Percentiles rank a stretch among this genome's conserved stretches.
These are phyloP conservation scores for Iris macrosiphon DNA, from an alignment of 106 monocot genomes.

Conservation along the genomic window DNA sequence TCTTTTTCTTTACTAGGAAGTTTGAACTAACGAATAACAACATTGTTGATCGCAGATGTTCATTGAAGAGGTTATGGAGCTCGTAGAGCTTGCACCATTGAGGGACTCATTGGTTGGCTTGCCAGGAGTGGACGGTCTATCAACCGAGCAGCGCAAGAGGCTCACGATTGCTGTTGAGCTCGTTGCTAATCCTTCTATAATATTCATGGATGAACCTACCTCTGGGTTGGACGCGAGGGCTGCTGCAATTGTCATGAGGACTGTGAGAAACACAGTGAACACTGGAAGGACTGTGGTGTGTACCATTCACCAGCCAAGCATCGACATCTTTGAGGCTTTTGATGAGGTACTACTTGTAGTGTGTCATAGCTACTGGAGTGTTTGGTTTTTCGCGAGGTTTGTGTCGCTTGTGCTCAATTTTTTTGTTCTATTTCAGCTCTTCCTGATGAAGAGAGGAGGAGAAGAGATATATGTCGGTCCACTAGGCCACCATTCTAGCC, in stretches of 20 bases:
- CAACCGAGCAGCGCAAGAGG: constrained; percentile 26
- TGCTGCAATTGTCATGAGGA: constrained; percentile 34
- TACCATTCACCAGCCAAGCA: constrained; percentile 38
- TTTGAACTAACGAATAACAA: too few species aligned
- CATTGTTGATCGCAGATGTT: constrained; percentile 14
- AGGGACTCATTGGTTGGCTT: constrained; percentile 24
- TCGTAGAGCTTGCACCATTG: constrained; percentile 23
- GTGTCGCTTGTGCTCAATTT: neutral
- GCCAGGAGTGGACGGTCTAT: constrained; percentile 22
- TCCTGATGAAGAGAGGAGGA: constrained; percentile 16
- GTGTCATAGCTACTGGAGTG: too few species aligned
- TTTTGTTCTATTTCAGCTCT: constrained; percentile 7
- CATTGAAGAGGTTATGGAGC: constrained; percentile 23
- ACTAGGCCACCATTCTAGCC: constrained; percentile 10
- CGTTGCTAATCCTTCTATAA: constrained; percentile 35
- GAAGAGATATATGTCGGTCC: constrained; percentile 27
- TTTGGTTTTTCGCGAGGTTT: neutral
- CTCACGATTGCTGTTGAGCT: constrained; percentile 36
- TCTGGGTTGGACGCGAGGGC: constrained; percentile 28
- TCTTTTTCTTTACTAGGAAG: too few species aligned
- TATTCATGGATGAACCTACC: constrained; percentile 41
- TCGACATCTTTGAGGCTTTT: constrained; percentile 34
- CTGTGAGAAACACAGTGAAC: constrained; percentile 27
- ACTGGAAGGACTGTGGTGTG: constrained; percentile 32
- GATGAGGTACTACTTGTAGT: constrained; percentile 12